Evolutionary conservation across 2,329 filamentous ascomycete species (phyloP).

Genomic region (Ophioceras dolichostomum): DNA sequence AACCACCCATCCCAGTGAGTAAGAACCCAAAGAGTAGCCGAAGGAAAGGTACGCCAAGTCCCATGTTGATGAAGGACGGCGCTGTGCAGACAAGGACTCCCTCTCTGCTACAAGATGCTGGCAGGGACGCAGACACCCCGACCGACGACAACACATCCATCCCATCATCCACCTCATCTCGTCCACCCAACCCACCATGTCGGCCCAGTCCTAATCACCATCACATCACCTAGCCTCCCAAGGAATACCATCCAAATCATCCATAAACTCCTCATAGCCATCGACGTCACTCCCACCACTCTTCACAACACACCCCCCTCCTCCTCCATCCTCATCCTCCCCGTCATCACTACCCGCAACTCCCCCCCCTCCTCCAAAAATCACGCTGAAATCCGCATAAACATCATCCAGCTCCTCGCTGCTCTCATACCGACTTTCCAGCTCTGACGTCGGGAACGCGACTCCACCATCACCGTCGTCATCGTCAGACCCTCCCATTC

Average conservation of each 20-base stretch:
- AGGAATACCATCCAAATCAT: slow-evolving; percentile 42
- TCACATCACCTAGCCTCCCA: slow-evolving; percentile 21
- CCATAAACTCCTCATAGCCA: slow-evolving; percentile 41
- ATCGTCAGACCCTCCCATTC: too few species aligned
- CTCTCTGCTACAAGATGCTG: not conserved
- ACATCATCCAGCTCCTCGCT: slow-evolving; percentile 34
- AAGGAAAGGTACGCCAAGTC: not conserved
- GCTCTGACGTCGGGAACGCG: slow-evolving; percentile 32
- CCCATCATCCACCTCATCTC: too few species aligned
- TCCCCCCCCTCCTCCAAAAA: slow-evolving; percentile 26
- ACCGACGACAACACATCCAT: too few species aligned
- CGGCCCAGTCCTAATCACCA: too few species aligned
- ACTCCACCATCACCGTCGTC: slow-evolving; percentile 29
- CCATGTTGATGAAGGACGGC: not conserved
- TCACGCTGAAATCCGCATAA: slow-evolving; percentile 40
- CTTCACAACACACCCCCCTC: slow-evolving; percentile 6
- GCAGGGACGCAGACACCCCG: not conserved
- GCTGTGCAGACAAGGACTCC: not conserved
- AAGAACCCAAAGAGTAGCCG: too few species aligned
- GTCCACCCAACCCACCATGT: too few species aligned
- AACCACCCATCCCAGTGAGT: too few species aligned
- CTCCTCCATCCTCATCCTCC: slow-evolving; percentile 21
- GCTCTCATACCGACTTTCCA: slow-evolving; percentile 29
- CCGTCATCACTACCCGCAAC: slow-evolving; percentile 8
- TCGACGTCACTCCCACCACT: slow-evolving; percentile 9